phyloP scores from a whole-genome alignment of 306 rosid genomes.

The Malus orientalis region DNA sequence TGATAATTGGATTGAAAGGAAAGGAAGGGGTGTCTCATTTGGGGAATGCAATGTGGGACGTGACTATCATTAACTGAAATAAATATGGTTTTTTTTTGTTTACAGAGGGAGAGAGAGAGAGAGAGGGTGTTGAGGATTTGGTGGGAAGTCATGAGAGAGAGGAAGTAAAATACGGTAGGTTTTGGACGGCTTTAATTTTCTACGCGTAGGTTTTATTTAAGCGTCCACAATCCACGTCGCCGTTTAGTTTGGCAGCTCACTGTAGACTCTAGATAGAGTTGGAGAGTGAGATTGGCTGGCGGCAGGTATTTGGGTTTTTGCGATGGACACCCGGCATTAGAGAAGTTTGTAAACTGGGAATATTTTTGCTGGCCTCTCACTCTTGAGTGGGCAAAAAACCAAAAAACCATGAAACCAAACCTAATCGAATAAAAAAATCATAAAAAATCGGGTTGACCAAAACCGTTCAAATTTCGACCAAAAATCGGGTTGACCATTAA shows the following conservation, averaged over 20 bases:
- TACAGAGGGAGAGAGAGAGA: not conserved
- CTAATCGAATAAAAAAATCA: too few relatives aligned
- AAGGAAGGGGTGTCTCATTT: constrained; percentile 6
- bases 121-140: not conserved
- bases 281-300: not conserved
- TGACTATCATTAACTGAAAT: constrained; percentile 46
- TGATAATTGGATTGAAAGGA: constrained; percentile 23
- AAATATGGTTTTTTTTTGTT: not conserved
- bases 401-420: too few relatives aligned
- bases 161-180: not conserved
- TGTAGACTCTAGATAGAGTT: not conserved
- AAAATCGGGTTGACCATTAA: too few relatives aligned
- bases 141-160: constrained; percentile 2
- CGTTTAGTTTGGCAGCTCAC: not conserved
- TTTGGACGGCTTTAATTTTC: not conserved
- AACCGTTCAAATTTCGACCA: too few relatives aligned
- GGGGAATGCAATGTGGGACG: constrained; percentile 31
- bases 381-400: too few relatives aligned
- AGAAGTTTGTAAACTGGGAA: too few relatives aligned
- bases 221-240: not conserved
- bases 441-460: too few relatives aligned
- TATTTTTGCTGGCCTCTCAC: too few relatives aligned
- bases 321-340: not conserved
- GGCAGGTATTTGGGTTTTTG: not conserved
- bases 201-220: not conserved